These are phyloP conservation scores for Termitomyces sp. DNA, from an alignment of 768 basidiomycete genomes.

Conservation along the genomic window DNA sequence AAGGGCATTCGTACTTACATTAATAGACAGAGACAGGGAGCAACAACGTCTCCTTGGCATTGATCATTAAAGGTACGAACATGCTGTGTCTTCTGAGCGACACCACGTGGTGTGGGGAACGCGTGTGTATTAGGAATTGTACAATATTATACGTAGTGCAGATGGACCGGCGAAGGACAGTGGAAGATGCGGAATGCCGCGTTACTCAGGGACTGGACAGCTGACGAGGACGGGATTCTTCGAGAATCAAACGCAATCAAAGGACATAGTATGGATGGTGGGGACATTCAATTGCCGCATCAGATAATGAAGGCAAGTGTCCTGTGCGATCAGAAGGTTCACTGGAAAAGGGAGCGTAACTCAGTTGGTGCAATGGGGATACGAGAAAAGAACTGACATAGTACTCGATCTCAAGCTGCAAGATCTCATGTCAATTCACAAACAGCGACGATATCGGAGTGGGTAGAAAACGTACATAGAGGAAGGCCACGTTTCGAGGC, in stretches of 20 bases:
- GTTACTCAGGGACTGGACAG: neutral
- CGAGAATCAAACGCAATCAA: neutral
- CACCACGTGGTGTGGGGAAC: neutral
- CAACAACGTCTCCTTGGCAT: neutral
- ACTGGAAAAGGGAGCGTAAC: slow-evolving; percentile 11
- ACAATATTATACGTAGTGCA: neutral
- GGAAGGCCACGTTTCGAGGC: slow-evolving; percentile 81
- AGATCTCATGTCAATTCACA: slow-evolving; percentile 10
- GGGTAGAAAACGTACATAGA: slow-evolving; percentile 69
- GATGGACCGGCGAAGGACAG: neutral
- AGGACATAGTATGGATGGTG: slow-evolving; percentile 1
- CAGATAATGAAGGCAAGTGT: neutral
- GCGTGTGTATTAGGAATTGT: neutral
- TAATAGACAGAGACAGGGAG: neutral
- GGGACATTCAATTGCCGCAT: neutral
- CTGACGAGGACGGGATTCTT: slow-evolving; percentile 3
- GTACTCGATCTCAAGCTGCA: slow-evolving; percentile 92
- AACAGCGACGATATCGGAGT: slow-evolving; percentile 3
- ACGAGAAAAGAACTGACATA: slow-evolving; percentile 54
- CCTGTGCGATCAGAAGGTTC: slow-evolving; percentile 11
- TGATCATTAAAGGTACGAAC: neutral
- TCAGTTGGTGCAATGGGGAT: neutral
- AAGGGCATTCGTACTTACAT: too few relatives aligned
- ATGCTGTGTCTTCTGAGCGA: neutral
- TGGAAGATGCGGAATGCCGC: neutral